A percentile compares a stretch with the other conserved stretches of the same genome.
phyloP scores from a whole-genome alignment of 2,329 filamentous ascomycete genomes.

The Verticillium nubilum region DNA sequence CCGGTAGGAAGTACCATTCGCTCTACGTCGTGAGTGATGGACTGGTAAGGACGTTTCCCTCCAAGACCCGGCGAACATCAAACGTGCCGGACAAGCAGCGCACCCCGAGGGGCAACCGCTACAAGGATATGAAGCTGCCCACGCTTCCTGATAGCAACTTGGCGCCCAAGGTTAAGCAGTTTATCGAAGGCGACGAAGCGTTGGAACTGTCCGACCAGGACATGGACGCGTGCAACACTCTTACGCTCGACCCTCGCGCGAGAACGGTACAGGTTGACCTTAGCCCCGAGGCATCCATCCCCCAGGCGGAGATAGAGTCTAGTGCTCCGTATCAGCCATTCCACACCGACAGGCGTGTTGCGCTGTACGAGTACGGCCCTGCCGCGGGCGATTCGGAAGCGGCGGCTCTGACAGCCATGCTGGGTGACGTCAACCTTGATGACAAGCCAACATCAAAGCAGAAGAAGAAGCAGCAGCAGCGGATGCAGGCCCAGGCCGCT shows the following conservation, averaged over 20 bases:
- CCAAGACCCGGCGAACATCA: slow-evolving; percentile 49
- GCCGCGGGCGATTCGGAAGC: slow-evolving; percentile 20
- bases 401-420: slow-evolving; percentile 30
- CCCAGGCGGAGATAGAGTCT: slow-evolving; percentile 85
- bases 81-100: slow-evolving; percentile 48
- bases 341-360: slow-evolving; percentile 82
- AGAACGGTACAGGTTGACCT: slow-evolving; percentile 31
- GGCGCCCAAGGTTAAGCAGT: slow-evolving; percentile 48
- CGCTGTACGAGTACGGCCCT: slow-evolving; percentile 60
- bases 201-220: slow-evolving; percentile 48
- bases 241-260: slow-evolving; percentile 41
- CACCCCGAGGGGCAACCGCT: slow-evolving; percentile 49
- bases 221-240: slow-evolving; percentile 47
- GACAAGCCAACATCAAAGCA: slow-evolving; percentile 28
- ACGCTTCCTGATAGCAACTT: slow-evolving; percentile 54
- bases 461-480: slow-evolving; percentile 28
- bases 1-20: slow-evolving; percentile 54
- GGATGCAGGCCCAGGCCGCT: slow-evolving; percentile 4
- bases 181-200: slow-evolving; percentile 52
- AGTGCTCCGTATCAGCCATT: slow-evolving; percentile 95
- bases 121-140: slow-evolving; percentile 63
- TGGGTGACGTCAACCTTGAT: slow-evolving; percentile 36
- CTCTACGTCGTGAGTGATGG: slow-evolving; percentile 63
- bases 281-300: slow-evolving; percentile 58
- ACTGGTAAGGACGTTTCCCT: slow-evolving; percentile 59